phyloP scores from a whole-genome alignment of 2,329 filamentous ascomycete genomes.

The Fusarium sp. region DNA sequence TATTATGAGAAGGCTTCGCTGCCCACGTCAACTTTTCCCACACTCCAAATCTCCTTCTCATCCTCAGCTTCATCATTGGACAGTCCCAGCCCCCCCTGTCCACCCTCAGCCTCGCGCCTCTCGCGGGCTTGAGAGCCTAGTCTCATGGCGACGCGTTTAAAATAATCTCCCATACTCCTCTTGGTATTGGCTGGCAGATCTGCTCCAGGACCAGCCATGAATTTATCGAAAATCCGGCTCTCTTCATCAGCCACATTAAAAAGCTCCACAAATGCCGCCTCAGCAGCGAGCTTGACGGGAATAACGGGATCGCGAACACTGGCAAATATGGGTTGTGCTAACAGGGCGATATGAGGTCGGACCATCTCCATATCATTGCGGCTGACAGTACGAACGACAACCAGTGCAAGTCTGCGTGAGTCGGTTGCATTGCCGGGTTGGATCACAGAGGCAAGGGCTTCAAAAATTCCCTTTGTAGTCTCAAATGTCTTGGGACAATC shows the following conservation, averaged over 20 bases:
- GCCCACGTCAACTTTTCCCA: constrained; percentile 80
- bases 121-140: constrained; percentile 89
- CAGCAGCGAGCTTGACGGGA: constrained; percentile 92
- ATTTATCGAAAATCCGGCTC: constrained; percentile 87
- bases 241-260: constrained; percentile 93
- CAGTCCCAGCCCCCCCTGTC: constrained; percentile 83
- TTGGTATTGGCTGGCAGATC: constrained; percentile 77
- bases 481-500: constrained; percentile 77
- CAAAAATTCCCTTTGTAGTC: constrained; percentile 79
- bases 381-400: constrained; percentile 86
- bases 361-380: constrained; percentile 82
- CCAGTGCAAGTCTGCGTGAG: constrained; percentile 84
- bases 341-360: constrained; percentile 79
- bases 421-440: constrained; percentile 82
- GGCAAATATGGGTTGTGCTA: constrained; percentile 87
- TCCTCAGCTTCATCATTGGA: constrained; percentile 93
- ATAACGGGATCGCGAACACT: constrained; percentile 92
- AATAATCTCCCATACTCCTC: constrained; percentile 95
- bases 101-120: constrained; percentile 89
- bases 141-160: constrained; percentile 88
- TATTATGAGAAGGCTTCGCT: constrained; percentile 36
- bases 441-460: constrained; percentile 78
- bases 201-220: constrained; percentile 74
- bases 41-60: constrained; percentile 94
- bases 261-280: constrained; percentile 90